Conservation (phyloP, 1,284 basidiomycete genomes). For the Somion occarium region DNA sequence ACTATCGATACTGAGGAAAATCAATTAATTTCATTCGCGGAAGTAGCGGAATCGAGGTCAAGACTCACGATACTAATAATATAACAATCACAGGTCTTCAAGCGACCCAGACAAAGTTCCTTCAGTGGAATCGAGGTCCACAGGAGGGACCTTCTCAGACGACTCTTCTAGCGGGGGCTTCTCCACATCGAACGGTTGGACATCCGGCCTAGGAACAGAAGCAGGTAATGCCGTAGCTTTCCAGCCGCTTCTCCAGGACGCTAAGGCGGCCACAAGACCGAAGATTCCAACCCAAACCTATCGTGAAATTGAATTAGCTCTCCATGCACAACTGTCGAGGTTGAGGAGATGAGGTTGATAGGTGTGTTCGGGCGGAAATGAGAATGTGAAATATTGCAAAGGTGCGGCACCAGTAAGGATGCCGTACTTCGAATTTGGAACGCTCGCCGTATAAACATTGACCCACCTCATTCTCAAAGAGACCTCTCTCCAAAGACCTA, state of each 20-base stretch:
- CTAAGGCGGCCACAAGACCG: conserved; percentile 57
- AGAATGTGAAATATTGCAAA: neutral
- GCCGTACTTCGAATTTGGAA: neutral
- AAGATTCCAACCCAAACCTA: conserved; percentile 63
- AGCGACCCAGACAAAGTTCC: neutral
- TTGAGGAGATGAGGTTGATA: too few species aligned
- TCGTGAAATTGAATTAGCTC: neutral
- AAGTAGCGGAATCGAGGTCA: too few species aligned
- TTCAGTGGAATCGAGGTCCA: neutral
- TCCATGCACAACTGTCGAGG: too few species aligned
- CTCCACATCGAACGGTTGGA: conserved; percentile 1
- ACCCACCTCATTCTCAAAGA: conserved; percentile 9
- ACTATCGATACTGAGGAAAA: too few species aligned
- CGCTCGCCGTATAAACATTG: neutral
- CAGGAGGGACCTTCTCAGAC: neutral
- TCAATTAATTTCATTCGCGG: too few species aligned
- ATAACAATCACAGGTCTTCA: neutral
- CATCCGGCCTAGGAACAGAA: conserved; percentile 10
- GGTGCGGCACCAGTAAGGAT: neutral
- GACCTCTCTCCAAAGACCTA: conserved; percentile 8
- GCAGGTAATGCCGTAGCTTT: conserved; percentile 58
- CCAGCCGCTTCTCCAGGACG: conserved; percentile 72
- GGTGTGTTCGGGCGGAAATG: neutral
- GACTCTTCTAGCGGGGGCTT: neutral
- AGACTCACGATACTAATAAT: neutral